Evolutionary conservation across 1,139 yeast genomes (phyloP), one percentile per base, ranked within the genome.

Genomic region (Candida smagusa): DNA sequence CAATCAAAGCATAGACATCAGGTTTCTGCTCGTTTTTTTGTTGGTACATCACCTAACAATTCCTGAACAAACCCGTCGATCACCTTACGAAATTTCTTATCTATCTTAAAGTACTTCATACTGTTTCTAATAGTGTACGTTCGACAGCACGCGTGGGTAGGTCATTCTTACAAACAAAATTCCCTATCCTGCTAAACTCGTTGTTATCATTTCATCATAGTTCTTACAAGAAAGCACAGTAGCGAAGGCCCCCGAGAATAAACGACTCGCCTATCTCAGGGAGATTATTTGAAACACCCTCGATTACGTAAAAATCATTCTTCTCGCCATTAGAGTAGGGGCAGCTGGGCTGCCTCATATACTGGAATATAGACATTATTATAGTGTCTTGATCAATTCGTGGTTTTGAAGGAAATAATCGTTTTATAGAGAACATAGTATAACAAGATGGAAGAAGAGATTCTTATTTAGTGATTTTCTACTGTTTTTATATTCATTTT

Each of bases 101-200:
- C 61, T 9, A 83, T 58, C 35, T 68, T 65, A 46, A 80, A 69
- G 29, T 58, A 52, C 0, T 52, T 53, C 26, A 74, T 59, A 30
- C 65, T 69, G 1, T 95, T 80, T 36, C 97, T 59, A 22, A 89
- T 86, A 0, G 96, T 84, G 54, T 79, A 87, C 54, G 81, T 71
- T n/a, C 92, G 72, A 52, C 97, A 90, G 54, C 97, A 90, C 30
- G 78, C 77, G 25, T 87, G 59, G 83, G 55, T 44, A 79, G 59
- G 56, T 90, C 96, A 0, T 86, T 81, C 52, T 82, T 84, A 54
- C 90, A 89, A 6, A 87, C 49, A 46, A 79, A 85, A 2, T 58
- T 54, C 0, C 97, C 97, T 24, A 94, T 83, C 36, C 97, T 63
- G 55, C 96, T 76, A 54, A 76, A 88, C 2, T 95, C 95, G 48